Evolutionary conservation across 306 rosid species (phyloP).

Genomic region (Prunus padus): DNA sequence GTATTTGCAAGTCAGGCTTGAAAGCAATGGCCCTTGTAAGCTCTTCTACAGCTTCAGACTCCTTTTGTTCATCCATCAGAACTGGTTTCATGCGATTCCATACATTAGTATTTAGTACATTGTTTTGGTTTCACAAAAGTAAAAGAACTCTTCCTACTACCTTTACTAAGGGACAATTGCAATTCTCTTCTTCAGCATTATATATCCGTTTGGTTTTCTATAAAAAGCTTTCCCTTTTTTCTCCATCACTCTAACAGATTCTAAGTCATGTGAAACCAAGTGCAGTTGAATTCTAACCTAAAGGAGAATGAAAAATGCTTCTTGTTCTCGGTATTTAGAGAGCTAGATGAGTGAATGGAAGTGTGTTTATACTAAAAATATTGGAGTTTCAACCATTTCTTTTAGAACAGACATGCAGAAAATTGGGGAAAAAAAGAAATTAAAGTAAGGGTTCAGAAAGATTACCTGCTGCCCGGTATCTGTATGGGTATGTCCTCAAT

Average conservation of each 20-base stretch:
- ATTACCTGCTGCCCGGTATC: slow-evolving; percentile 90
- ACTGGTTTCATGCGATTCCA: slow-evolving; percentile 43
- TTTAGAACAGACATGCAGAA: background rate
- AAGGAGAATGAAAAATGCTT: background rate
- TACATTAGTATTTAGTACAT: slow-evolving; percentile 34
- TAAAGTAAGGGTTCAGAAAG: background rate
- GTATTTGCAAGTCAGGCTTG: slow-evolving; percentile 84
- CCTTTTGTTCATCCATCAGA: slow-evolving; percentile 87
- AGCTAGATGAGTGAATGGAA: background rate
- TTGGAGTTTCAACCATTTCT: background rate
- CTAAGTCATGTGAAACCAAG: background rate
- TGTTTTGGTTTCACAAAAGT: slow-evolving; percentile 8
- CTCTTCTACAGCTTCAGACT: slow-evolving; percentile 71
- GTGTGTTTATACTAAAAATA: background rate
- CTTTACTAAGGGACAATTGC: background rate
- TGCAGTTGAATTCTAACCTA: background rate
- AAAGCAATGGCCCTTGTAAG: slow-evolving; percentile 69
- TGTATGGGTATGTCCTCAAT: slow-evolving; percentile 74
- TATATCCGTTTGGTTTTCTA: background rate
- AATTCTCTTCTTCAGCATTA: background rate
- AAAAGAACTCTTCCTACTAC: background rate
- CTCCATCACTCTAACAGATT: too few relatives aligned
- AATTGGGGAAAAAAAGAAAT: background rate
- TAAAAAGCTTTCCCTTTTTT: background rate
- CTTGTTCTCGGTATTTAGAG: background rate